Evolutionary conservation across 805 yeast species (phyloP).

Genomic region (Yarrowia keelungensis): DNA sequence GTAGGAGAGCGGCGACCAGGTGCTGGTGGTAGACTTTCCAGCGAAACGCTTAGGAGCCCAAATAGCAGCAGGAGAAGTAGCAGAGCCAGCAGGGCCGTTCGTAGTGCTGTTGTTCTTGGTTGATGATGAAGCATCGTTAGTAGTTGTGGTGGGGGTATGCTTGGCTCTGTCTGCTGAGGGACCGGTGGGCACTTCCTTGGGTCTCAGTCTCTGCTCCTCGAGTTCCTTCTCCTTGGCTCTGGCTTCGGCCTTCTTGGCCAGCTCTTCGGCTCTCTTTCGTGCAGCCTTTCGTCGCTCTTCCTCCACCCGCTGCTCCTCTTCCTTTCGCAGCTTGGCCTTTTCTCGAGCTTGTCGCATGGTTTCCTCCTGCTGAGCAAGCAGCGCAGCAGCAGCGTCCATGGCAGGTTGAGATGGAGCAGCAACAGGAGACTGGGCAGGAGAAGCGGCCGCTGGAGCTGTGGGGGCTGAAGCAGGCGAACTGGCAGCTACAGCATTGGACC

Average conservation of each 20-base stretch:
- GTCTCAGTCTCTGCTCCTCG: constrained; percentile 27
- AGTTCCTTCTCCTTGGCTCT: constrained; percentile 42
- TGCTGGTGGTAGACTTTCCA: not conserved
- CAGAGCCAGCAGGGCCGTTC: constrained; percentile 2
- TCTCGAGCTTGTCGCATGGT: constrained; percentile 49
- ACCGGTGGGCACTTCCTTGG: constrained; percentile 36
- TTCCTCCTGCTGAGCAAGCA: constrained; percentile 48
- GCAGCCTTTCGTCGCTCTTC: constrained; percentile 47
- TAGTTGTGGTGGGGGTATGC: not conserved
- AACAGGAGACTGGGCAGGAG: not conserved
- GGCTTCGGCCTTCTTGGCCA: constrained; percentile 44
- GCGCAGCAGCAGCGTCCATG: constrained; percentile 39
- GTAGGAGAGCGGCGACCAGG: constrained; percentile 27
- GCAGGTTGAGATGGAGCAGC: constrained; percentile 1
- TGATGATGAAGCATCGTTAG: constrained; percentile 12
- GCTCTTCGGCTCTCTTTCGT: constrained; percentile 47
- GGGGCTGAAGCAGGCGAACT: not conserved
- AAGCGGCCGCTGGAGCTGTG: not conserved
- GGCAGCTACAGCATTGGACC: not conserved
- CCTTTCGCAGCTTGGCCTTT: constrained; percentile 50
- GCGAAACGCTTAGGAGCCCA: constrained; percentile 33
- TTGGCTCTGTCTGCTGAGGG: constrained; percentile 18
- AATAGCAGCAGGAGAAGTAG: constrained; percentile 9
- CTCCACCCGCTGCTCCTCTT: constrained; percentile 48
- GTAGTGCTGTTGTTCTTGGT: not conserved